Percentiles rank a stretch among this genome's conserved stretches.
Evolutionary conservation across 352 stramenopile genomes (phyloP).

Genomic region (Globisporangium cederbergense): DNA sequence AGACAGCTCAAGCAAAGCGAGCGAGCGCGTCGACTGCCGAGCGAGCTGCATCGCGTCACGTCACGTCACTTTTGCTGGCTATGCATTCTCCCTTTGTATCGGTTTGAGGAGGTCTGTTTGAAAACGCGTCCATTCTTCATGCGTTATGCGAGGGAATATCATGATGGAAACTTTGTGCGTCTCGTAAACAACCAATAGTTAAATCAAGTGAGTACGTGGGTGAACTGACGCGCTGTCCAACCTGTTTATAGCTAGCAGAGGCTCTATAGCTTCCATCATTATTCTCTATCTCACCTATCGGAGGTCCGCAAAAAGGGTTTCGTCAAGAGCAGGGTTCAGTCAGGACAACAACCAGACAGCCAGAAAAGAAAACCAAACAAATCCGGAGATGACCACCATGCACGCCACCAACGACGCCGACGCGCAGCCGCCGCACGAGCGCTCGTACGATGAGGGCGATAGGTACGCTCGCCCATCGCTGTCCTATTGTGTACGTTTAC

Average conservation of each 20-base stretch:
- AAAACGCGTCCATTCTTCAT: background rate
- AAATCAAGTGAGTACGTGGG: background rate
- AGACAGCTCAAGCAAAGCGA: no score
- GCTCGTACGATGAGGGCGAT: conserved; percentile 13
- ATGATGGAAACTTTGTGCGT: background rate
- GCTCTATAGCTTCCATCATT: background rate
- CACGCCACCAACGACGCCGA: background rate
- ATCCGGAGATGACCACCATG: conserved; percentile 12
- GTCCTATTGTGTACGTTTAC: background rate
- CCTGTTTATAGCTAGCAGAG: background rate
- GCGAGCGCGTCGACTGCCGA: no score
- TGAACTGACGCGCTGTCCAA: background rate
- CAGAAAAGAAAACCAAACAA: conserved; percentile 1
- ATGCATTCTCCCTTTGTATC: background rate
- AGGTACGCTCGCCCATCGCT: conserved; percentile 11
- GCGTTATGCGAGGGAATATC: background rate
- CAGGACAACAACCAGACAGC: conserved; percentile 6
- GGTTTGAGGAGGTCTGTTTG: background rate
- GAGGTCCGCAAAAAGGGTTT: background rate
- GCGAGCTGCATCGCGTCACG: no score
- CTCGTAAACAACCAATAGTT: background rate
- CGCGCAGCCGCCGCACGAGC: conserved; percentile 8
- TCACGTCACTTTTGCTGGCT: no score
- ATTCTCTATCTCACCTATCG: background rate
- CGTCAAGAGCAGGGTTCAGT: background rate